These are phyloP conservation scores for Stephania yunnanensis DNA, from an alignment of 164 flowering plant species.

Conservation along the genomic window DNA sequence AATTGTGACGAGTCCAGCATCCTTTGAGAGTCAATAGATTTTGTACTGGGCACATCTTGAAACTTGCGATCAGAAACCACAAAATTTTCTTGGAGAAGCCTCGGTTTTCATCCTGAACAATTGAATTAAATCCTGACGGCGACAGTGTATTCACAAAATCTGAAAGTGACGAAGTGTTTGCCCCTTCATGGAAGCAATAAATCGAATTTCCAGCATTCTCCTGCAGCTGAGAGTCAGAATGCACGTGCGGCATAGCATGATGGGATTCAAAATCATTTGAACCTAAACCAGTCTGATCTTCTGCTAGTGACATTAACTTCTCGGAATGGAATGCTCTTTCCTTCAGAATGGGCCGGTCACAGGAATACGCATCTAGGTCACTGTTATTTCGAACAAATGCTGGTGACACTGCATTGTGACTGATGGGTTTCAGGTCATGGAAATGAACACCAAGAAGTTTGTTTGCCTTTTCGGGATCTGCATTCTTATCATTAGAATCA, in stretches of 20 bases:
- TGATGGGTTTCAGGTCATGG: slow-evolving; percentile 23
- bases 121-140: slow-evolving; percentile 7
- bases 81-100: slow-evolving; percentile 15
- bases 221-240: slow-evolving; percentile 53
- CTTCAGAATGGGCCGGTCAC: slow-evolving; percentile 21
- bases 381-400: slow-evolving; percentile 21
- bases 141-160: slow-evolving; percentile 8
- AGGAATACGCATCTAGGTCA: slow-evolving; percentile 21
- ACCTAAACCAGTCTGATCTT: slow-evolving; percentile 20
- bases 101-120: slow-evolving; percentile 17
- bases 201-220: slow-evolving; percentile 16
- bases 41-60: slow-evolving; percentile 18
- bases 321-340: slow-evolving; percentile 42
- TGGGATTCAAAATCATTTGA: slow-evolving; percentile 26
- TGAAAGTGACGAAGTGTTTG: slow-evolving; percentile 3
- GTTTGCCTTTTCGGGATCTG: slow-evolving; percentile 20
- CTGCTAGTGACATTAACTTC: slow-evolving; percentile 23
- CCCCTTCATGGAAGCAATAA: slow-evolving; percentile 23
- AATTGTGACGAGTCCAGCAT: slow-evolving; percentile 10
- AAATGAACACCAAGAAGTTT: slow-evolving; percentile 19
- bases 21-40: slow-evolving; percentile 10
- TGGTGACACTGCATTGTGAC: slow-evolving; percentile 25
- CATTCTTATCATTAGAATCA: slow-evolving; percentile 16
- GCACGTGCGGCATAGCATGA: slow-evolving; percentile 42
- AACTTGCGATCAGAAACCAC: slow-evolving; percentile 12